Evolutionary conservation across 2,329 filamentous ascomycete species (phyloP).

Genomic region (Emergomyces africanus): DNA sequence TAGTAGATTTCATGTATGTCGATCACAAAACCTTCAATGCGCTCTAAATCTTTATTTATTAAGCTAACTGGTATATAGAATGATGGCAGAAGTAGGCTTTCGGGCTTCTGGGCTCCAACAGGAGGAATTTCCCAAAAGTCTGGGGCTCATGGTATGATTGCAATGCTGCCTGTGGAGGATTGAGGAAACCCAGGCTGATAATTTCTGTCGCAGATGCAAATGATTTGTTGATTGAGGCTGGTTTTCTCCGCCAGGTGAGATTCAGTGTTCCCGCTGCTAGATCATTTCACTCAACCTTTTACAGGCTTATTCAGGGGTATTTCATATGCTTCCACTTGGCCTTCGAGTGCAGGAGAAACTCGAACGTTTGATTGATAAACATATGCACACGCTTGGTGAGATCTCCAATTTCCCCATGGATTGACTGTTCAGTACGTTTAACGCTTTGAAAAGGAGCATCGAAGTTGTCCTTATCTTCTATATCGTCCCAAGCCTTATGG

Average conservation of each 20-base stretch:
- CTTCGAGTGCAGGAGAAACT: constrained; percentile 80
- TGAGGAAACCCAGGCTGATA: background rate
- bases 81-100: constrained; percentile 50
- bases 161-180: background rate
- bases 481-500: constrained; percentile 81
- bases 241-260: constrained; percentile 58
- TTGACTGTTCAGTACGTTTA: constrained; percentile 7
- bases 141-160: constrained; percentile 30
- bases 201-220: constrained; percentile 42
- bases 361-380: constrained; percentile 70
- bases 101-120: constrained; percentile 67
- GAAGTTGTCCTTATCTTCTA: constrained; percentile 67
- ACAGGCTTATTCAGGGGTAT: constrained; percentile 75
- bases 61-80: constrained; percentile 24
- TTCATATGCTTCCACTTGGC: constrained; percentile 81
- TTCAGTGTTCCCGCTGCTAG: background rate
- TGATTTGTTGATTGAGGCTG: constrained; percentile 54
- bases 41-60: background rate
- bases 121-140: constrained; percentile 49
- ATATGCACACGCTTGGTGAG: constrained; percentile 66
- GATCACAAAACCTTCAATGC: background rate
- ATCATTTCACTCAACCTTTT: background rate
- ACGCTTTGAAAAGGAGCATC: constrained; percentile 50
- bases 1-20: constrained; percentile 26
- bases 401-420: background rate